Conservation (phyloP, 371 early-diverging fungal genomes). For the Mortierella sp. region DNA sequence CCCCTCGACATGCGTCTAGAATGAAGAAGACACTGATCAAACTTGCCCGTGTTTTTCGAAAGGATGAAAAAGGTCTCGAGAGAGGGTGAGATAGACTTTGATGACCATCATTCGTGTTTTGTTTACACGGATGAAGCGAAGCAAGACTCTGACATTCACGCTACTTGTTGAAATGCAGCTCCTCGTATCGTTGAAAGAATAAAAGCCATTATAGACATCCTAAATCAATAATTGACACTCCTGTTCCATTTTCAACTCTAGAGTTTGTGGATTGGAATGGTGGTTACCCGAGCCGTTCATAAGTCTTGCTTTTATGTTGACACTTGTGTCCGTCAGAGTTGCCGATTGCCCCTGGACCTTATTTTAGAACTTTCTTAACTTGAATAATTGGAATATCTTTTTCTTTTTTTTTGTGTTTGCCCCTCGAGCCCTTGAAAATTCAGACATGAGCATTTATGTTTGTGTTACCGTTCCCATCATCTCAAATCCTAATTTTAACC, state of each 20-base stretch:
- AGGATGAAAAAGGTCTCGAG: background rate
- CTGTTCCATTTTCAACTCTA: too few relatives aligned
- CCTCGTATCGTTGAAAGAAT: too few relatives aligned
- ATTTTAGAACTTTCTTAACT: background rate
- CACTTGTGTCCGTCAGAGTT: background rate
- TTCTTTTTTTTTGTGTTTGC: too few relatives aligned
- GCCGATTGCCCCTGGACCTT: background rate
- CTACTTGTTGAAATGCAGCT: too few relatives aligned
- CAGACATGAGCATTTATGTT: background rate
- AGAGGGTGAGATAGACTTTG: too few relatives aligned
- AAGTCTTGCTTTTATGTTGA: background rate
- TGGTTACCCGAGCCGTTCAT: background rate
- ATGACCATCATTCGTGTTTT: background rate
- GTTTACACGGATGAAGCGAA: background rate
- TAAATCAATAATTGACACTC: background rate
- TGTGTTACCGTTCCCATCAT: background rate
- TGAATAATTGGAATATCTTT: background rate
- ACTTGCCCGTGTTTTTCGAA: too few relatives aligned
- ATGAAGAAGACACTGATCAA: too few relatives aligned
- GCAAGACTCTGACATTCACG: background rate
- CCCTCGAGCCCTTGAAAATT: background rate
- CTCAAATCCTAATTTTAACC: background rate
- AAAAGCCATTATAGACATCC: background rate
- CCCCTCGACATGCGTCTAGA: background rate
- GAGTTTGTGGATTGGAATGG: background rate